Evolutionary conservation across 805 yeast genomes (phyloP), one percentile per base, ranked within the genome.

Genomic region (Lachancea mirantina): DNA sequence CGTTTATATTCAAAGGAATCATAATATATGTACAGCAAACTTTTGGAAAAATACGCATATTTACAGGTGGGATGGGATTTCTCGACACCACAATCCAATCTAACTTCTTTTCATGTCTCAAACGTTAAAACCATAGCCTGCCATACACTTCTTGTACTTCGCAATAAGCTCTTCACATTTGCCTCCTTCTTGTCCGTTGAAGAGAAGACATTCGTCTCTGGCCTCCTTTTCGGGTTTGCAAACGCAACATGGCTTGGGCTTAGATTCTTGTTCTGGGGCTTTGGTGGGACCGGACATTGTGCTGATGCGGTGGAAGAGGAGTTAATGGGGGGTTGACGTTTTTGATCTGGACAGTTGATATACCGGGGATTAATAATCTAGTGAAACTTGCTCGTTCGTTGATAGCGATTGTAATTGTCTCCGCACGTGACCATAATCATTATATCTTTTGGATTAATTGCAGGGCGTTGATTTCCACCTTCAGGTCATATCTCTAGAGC

Each of bases 211-310:
- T 50, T 87, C 88, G 51, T 89, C 98, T 52, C 97, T 73, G 15
- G 63, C 57, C 40, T 79, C 70, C 61, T 85, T 85, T 52, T 85
- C 85, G 20, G 81, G 82, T 46, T 78, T 72, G 60, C 97, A 92
- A 14, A 89, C 97, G 54, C 97, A 89, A 62, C 98, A 89, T 38
- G 98, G 96, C 63, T 88, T 89, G 43, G 94, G 94, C 54, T 84
- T 79, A 23, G 42, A 44, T 3, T 24, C 39, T 19, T 25, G 28
- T 9, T 24, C 14, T 18, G 17, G 16, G 19, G 23, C 18, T 16
- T 31, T 29, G 15, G 19, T 8, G 6, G 34, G 24, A 14, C 19
- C 13, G 10, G 23, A 3, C 34, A 31, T 31, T 14, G 11, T 28
- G 25, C 15, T 14, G n/a, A 8, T 25, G 7, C 8, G 8, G 15